Base-by-base conservation (phyloP, 768 basidiomycete genomes). In the Pisolithus albus region DNA sequence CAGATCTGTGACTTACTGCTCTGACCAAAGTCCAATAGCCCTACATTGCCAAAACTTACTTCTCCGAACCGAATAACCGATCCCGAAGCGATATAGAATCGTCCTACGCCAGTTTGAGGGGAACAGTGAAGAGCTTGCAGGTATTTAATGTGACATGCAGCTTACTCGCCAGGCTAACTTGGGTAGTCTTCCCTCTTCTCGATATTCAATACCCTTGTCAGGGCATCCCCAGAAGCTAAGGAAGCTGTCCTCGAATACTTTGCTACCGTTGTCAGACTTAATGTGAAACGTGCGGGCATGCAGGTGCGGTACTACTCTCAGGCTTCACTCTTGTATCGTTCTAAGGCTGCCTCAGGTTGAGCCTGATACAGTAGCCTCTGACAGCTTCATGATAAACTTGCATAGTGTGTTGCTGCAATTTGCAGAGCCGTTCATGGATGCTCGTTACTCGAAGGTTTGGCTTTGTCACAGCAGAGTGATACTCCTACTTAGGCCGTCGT, bases 351-450 rank as follows among this genome's bases (percentile, higher is more conserved):
- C 38, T 34, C 51, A 91, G 82, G 89, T 96, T 30, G 90, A 97
- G 52, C 80, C 83, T 1, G 78, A 80, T 9, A 91, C 89, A 0
- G 93, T 98, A 10, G 82, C 93, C 1, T 83, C 83, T 1, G 95
- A 99, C 63, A 84, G 88, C 51, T 97, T 92, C 66, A 88, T 99
- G 86, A 77, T 89, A 53, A 98, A 97, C 59, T 61, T 94, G 30
- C 88, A 94, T 58, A 76, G 76, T n/a, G 71, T 96, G 13, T 68
- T 98, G 21, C 75, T 92, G 44, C 80, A 83, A 13, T 87, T 99
- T 60, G 86, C 92, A 26, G 91, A 94, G 58, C 95, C 95, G 0
- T 95, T 97, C 61, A 91, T 98, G 77, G 95, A 98, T 64, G 83
- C 88, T 1, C 81, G 77, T 49, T 97, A 86, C 59, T 81, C 85